Percentiles rank a stretch among this genome's conserved stretches.
Evolutionary conservation across 2,329 filamentous ascomycete genomes (phyloP).

Genomic region (Epichloe uncinata): DNA sequence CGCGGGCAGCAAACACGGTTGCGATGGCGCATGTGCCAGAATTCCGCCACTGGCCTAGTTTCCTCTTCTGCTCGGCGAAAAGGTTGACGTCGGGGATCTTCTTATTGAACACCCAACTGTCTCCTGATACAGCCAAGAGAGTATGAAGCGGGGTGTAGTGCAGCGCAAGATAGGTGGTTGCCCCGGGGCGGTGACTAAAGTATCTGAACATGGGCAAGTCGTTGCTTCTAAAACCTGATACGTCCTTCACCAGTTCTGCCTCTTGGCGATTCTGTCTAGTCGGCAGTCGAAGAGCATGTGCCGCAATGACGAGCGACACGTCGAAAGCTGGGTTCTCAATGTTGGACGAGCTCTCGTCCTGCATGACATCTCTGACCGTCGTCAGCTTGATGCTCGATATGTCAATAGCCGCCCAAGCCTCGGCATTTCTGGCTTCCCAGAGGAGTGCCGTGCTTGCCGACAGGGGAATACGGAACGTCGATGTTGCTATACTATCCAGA

Average conservation of each 20-base stretch:
- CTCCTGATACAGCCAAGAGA: slow-evolving; percentile 43
- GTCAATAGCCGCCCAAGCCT: slow-evolving; percentile 31
- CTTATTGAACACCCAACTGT: slow-evolving; percentile 43
- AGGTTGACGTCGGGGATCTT: slow-evolving; percentile 32
- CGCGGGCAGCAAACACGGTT: slow-evolving; percentile 36
- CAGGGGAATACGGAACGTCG: slow-evolving; percentile 31
- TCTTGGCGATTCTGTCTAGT: slow-evolving; percentile 17
- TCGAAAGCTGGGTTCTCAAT: slow-evolving; percentile 26
- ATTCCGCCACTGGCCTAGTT: slow-evolving; percentile 32
- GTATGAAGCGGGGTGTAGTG: slow-evolving; percentile 45
- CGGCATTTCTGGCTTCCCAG: slow-evolving; percentile 34
- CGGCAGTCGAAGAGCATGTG: slow-evolving; percentile 25
- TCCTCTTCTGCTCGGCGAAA: slow-evolving; percentile 33
- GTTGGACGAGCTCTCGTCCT: slow-evolving; percentile 21
- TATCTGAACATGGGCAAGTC: slow-evolving; percentile 21
- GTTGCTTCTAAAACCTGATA: slow-evolving; percentile 11
- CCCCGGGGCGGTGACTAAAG: slow-evolving; percentile 32
- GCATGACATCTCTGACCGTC: slow-evolving; percentile 16
- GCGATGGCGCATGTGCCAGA: slow-evolving; percentile 32
- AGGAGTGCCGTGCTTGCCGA: slow-evolving; percentile 28
- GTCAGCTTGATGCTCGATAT: slow-evolving; percentile 13
- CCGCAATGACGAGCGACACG: slow-evolving; percentile 25
- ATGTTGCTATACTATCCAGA: slow-evolving; percentile 22
- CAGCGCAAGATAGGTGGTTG: slow-evolving; percentile 42
- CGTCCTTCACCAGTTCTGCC: slow-evolving; percentile 14